phyloP scores from a whole-genome alignment of 2,329 filamentous ascomycete genomes.

The Erysiphe neolycopersici region DNA sequence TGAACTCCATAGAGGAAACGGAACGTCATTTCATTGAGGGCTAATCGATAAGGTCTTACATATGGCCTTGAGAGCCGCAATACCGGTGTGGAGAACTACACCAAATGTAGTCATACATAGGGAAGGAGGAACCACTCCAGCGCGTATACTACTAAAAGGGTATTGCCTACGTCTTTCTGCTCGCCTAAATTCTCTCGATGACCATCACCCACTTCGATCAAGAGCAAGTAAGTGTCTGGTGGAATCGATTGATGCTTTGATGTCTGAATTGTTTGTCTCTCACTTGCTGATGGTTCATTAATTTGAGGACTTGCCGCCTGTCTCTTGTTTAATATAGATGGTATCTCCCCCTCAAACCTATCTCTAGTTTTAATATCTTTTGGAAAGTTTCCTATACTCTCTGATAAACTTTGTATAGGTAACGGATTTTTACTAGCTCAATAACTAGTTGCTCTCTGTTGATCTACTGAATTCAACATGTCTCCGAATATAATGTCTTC shows the following conservation, averaged over 20 bases:
- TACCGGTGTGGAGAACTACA: background rate
- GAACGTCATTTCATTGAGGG: background rate
- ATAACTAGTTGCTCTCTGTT: too few relatives aligned
- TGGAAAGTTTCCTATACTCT: background rate
- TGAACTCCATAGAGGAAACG: too few relatives aligned
- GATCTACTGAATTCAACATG: too few relatives aligned
- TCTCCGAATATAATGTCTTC: too few relatives aligned
- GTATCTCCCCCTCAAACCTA: background rate
- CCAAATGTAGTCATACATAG: background rate
- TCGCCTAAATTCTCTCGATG: too few relatives aligned
- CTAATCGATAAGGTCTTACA: background rate
- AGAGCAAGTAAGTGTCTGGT: too few relatives aligned
- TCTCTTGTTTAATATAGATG: background rate
- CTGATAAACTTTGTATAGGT: background rate
- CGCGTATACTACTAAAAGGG: background rate
- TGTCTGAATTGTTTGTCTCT: too few relatives aligned
- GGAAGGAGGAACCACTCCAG: background rate
- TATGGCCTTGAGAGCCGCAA: background rate
- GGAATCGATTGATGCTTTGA: too few relatives aligned
- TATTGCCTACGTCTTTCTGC: background rate
- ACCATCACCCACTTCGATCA: background rate
- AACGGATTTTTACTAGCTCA: too few relatives aligned
- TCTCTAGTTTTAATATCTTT: background rate
- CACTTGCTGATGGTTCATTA: too few relatives aligned
- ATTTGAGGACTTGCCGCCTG: background rate